Conservation (phyloP, 768 basidiomycete species). For the Strobilomyces dryophilus region DNA sequence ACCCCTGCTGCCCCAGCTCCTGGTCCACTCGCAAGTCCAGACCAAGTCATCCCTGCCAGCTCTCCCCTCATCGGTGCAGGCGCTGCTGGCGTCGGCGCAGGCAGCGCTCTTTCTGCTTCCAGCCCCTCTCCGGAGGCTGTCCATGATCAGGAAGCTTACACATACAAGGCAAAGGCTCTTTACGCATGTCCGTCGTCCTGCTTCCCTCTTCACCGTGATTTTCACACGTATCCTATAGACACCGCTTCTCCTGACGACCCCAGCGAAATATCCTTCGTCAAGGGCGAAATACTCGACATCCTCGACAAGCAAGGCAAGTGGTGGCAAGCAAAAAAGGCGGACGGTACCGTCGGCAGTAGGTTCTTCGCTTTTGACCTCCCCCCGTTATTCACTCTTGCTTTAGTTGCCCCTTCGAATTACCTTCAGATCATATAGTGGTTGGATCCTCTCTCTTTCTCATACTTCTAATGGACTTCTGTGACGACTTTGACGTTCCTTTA, state of each 20-base stretch:
- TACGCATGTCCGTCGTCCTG: slow-evolving; percentile 69
- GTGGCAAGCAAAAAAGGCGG: slow-evolving; percentile 85
- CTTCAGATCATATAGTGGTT: slow-evolving; percentile 65
- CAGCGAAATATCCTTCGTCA: slow-evolving; percentile 90
- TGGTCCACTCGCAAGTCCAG: slow-evolving; percentile 41
- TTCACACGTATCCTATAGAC: slow-evolving; percentile 49
- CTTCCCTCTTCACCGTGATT: slow-evolving; percentile 11
- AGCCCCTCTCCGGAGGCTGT: slow-evolving; percentile 27
- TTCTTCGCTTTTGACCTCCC: slow-evolving; percentile 14
- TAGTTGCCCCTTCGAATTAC: slow-evolving; percentile 85
- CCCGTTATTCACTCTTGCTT: slow-evolving; percentile 11
- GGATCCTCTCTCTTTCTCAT: slow-evolving; percentile 10
- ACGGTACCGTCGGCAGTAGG: slow-evolving; percentile 77
- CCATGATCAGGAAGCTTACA: slow-evolving; percentile 42
- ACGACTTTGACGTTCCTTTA: slow-evolving; percentile 32
- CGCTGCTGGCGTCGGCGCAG: slow-evolving; percentile 59
- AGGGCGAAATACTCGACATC: slow-evolving; percentile 91
- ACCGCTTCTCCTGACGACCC: slow-evolving; percentile 92
- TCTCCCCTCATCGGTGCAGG: slow-evolving; percentile 71
- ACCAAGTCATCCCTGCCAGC: slow-evolving; percentile 41
- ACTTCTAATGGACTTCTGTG: slow-evolving; percentile 23
- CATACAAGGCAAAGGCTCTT: slow-evolving; percentile 82
- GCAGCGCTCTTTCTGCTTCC: slow-evolving; percentile 28
- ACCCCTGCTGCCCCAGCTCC: slow-evolving; percentile 32
- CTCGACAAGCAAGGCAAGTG: slow-evolving; percentile 90